Evolutionary conservation across 1,284 basidiomycete genomes (phyloP).

Genomic region (Fomitiporia mediterranea): DNA sequence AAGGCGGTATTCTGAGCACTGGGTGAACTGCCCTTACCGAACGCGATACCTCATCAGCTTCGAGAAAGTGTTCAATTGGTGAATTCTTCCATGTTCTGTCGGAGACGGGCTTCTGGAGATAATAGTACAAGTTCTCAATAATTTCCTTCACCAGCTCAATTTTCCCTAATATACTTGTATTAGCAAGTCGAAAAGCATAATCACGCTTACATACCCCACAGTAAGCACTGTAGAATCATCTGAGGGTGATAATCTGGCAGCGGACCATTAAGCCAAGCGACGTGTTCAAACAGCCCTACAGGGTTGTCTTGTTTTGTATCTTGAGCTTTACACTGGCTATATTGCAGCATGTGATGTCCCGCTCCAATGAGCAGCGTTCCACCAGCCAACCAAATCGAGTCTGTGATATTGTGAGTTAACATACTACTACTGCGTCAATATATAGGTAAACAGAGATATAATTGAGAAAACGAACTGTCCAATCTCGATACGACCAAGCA

Average conservation of each 20-base stretch:
- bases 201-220: slow-evolving; percentile 66
- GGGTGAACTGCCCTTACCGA: slow-evolving; percentile 27
- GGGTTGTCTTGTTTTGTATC: slow-evolving; percentile 26
- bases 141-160: slow-evolving; percentile 79
- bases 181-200: neutral
- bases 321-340: slow-evolving; percentile 28
- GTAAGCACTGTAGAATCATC: slow-evolving; percentile 83
- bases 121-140: slow-evolving; percentile 59
- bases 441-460: neutral
- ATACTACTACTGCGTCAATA: slow-evolving; percentile 40
- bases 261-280: slow-evolving; percentile 78
- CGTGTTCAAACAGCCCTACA: slow-evolving; percentile 69
- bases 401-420: slow-evolving; percentile 72
- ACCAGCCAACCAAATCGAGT: slow-evolving; percentile 83
- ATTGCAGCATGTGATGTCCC: slow-evolving; percentile 76
- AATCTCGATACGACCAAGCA: slow-evolving; percentile 69
- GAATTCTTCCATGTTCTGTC: slow-evolving; percentile 41
- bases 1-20: too few relatives aligned
- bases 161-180: slow-evolving; percentile 52
- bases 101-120: slow-evolving; percentile 31
- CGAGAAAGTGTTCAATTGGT: slow-evolving; percentile 52
- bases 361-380: slow-evolving; percentile 74
- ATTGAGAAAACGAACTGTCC: slow-evolving; percentile 44
- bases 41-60: slow-evolving; percentile 30
- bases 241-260: slow-evolving; percentile 88